Evolutionary conservation across 1,139 yeast genomes (phyloP), one percentile per base, ranked within the genome.

Genomic region (Scheffersomyces titani): DNA sequence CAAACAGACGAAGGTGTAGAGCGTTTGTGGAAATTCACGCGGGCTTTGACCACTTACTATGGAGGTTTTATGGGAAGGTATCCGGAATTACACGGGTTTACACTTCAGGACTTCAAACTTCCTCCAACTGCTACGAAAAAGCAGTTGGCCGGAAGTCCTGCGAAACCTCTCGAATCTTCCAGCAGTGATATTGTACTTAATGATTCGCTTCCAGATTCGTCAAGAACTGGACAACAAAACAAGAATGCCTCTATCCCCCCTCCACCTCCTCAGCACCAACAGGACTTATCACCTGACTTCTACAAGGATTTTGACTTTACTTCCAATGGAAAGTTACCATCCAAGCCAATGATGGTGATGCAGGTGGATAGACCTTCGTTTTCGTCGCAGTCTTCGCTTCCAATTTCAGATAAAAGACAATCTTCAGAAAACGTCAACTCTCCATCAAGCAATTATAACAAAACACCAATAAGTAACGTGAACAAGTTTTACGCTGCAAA

Each of bases 1-100:
- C 87, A 83, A 63, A 86, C 92, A 1, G 84, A 83, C 55, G 85
- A 90, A 19, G 83, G 90, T 1, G 77, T 82, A 52, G 97, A 90
- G 62, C 82, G 93, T 59, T 63, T 76, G 21, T 70, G 73, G 68
- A 73, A 73, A 52, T 92, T 92, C 72, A 75, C 88, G 24, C 84
- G 88, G 49, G 83, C 86, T 36, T 69, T 92, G 51, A 76, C 89
- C 19, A 84, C 84, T 58, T 80, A 88, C 19, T 92, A 82, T 68
- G 86, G 89, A 55, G 85, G 83, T 57, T 89, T 88, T 61, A 87
- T 88, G 30, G 88, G 89, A 0, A 80, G 80, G 55, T 79, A 87
- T 53, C 97, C 97, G 0, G 75, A 75, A 19, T 67, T 92, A 63
- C 68, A 66, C 48, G 83, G 83, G 3, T 70, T 76, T 57, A 63